Conservation (phyloP, 2,329 filamentous ascomycete species). For the Hyphodiscus sp. region DNA sequence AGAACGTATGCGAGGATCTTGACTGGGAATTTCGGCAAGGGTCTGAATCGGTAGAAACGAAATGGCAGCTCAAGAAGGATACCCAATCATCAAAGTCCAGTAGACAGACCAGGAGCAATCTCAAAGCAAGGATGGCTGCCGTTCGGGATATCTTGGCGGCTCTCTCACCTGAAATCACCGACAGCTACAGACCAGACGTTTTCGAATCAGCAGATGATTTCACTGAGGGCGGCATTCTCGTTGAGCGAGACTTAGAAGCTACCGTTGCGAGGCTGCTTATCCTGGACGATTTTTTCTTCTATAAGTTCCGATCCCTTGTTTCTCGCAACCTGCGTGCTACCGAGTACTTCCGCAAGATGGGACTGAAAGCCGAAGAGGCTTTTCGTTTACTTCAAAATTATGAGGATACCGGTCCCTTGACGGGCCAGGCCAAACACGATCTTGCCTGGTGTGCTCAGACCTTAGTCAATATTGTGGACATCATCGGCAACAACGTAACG, state of each 20-base stretch:
- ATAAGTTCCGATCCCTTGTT: constrained; percentile 20
- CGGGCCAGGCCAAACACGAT: constrained; percentile 16
- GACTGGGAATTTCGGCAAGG: constrained; percentile 24
- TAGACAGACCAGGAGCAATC: constrained; percentile 12
- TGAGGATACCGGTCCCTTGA: constrained; percentile 15
- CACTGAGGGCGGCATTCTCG: constrained; percentile 11
- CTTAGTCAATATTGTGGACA: constrained; percentile 21
- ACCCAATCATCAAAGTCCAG: constrained; percentile 1
- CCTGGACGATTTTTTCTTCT: constrained; percentile 21
- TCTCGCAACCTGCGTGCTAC: constrained; percentile 17
- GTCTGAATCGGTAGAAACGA: constrained; percentile 12
- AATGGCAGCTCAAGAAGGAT: constrained; percentile 24
- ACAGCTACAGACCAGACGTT: constrained; percentile 21
- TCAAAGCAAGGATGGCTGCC: constrained; percentile 12
- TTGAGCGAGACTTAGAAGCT: constrained; percentile 21
- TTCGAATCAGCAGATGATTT: constrained; percentile 18
- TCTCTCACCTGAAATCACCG: constrained; percentile 15
- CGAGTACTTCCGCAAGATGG: constrained; percentile 24
- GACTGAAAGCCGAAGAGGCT: constrained; percentile 15
- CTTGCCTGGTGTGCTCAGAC: constrained; percentile 23
- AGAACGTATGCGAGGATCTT: constrained; percentile 23
- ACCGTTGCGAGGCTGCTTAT: constrained; percentile 24
- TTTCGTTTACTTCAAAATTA: constrained; percentile 21
- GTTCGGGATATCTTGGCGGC: constrained; percentile 27
- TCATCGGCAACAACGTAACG: constrained; percentile 17